Percentiles rank a stretch among this genome's conserved stretches.
Conservation (phyloP, 2,329 filamentous ascomycete species). For the Cytospora chrysosperma region DNA sequence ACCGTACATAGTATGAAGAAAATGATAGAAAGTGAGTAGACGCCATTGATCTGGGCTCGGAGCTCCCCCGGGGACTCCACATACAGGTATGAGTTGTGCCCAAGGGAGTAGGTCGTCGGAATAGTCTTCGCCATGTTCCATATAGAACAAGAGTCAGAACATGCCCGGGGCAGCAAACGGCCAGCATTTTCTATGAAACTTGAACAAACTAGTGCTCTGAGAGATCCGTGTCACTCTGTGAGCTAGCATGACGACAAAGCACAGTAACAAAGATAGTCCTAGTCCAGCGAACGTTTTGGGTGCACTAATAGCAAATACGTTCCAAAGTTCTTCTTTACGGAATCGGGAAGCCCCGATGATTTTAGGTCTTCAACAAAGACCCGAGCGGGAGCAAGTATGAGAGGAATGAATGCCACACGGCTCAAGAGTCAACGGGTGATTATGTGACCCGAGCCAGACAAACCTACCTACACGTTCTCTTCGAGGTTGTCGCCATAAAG, state of each 20-base stretch:
- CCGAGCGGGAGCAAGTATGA: neutral
- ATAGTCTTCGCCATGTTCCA: neutral
- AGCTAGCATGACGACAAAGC: neutral
- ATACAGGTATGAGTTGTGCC: neutral
- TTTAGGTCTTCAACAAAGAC: neutral
- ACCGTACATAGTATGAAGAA: neutral
- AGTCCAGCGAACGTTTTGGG: neutral
- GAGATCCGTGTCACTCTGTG: neutral
- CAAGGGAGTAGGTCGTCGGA: neutral
- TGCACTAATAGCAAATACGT: too few relatives aligned
- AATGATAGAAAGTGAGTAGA: neutral
- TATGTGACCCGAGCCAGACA: too few relatives aligned
- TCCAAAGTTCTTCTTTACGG: neutral
- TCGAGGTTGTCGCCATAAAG: too few relatives aligned
- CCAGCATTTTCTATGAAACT: neutral
- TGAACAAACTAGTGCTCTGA: neutral
- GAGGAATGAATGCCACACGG: neutral
- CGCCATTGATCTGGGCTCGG: neutral
- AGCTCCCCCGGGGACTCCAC: neutral
- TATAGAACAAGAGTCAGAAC: neutral
- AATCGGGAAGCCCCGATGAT: neutral
- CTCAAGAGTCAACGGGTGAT: too few relatives aligned
- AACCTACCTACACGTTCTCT: too few relatives aligned
- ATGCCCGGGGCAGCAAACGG: neutral
- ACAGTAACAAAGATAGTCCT: neutral